Evolutionary conservation across 768 basidiomycete species (phyloP), one percentile per base, ranked within the genome.

Genomic region (Xerocomus spinulosus): DNA sequence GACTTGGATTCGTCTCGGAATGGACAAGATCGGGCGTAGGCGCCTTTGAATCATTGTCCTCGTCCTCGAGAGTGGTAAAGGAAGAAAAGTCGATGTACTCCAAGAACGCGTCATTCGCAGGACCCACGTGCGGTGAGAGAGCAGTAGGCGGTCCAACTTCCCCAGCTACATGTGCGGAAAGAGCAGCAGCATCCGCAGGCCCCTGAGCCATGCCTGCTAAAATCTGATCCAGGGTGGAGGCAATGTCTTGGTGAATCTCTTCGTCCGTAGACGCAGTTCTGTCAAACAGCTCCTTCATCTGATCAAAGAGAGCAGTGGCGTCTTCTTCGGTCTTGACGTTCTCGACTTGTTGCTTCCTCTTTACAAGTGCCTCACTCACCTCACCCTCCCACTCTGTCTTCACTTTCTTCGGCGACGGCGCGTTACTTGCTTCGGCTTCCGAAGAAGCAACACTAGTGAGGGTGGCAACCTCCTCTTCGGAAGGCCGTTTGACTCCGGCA

Each of bases 1-100:
- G 87, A 60, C 86, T 88, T 10, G 79, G 82, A 54, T 87, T 86
- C 17, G 86, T 79, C 49, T 87, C 86, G 17, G 85, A 79, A 28
- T 74, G 73, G 14, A 85, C 70, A 40, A 90, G 73, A 46, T 89
- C 87, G 9, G 87, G 87, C 3, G 87, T 89, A 8, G 77, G 73
- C n/a, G 82, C 79, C 58, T 85, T 85, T 13, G 82, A 83, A 40
- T 68, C 65, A 42, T 77, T 79, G 29, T 83, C 83, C 48, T 87
- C 84, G 18, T 80, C 80, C 9, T 71, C 67, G 32, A 63, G 62
- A 14, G 71, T 73, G 42, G 73, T 72, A 54, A 76, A 84, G 7
- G 74, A 76, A 38, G 85, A 79, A 54, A 85, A 85, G 64, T 89
- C 86, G 61, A 89, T 76, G 42, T 81, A 79, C 20, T 81, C 75